Base-by-base conservation (phyloP, 176 grass and related monocot species). In the Avena atlantica region DNA sequence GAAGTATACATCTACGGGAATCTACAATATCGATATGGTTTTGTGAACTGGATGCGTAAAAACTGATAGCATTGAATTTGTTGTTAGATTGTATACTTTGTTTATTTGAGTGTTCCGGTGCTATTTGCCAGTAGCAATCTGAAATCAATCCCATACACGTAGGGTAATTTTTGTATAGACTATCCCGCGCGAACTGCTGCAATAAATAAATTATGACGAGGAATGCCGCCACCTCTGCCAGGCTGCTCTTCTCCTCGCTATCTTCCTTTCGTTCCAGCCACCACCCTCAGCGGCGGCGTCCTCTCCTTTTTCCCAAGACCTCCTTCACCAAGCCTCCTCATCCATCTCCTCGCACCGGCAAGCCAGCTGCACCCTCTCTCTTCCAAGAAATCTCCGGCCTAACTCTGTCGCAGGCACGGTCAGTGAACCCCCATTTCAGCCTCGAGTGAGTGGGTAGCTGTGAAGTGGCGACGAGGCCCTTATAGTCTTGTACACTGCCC, bases 301-400 rank as follows among this genome's bases (percentile, higher is more conserved):
- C 74, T 2, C 25, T 60, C 40, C 78, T 81, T 8, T 37, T 70
- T 5, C 60, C 21, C 24, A 86, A 77, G 83, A 70, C 36, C 24
- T 49, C 77, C 19, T 70, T 64, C 83, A 36, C 67, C 58, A 81
- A 79, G 29, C 76, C 61, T 4, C 69, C 59, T 21, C 83, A 17
- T 9, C 49, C 82, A 36, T 27, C 36, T 12, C 55, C 81, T 66
- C 68, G 37, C 50, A 71, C 64, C 4, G 44, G 47, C 51, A 16
- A 27, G 21, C n/a, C 61, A 9, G 36, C 34, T 0, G 40, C 53
- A 25, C 24, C 78, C 25, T 86, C 70, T 0, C 83, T 86, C 70
- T 89, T 89, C 88, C 83, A 81, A 65, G 88, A 89, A 81, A 81
- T 89, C 78, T 81, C 69, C 14, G 50, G 64, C 27, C 16, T 89